These are phyloP conservation scores for Botrytis fabae DNA, from an alignment of 2,329 filamentous ascomycete genomes.

Conservation along the genomic window DNA sequence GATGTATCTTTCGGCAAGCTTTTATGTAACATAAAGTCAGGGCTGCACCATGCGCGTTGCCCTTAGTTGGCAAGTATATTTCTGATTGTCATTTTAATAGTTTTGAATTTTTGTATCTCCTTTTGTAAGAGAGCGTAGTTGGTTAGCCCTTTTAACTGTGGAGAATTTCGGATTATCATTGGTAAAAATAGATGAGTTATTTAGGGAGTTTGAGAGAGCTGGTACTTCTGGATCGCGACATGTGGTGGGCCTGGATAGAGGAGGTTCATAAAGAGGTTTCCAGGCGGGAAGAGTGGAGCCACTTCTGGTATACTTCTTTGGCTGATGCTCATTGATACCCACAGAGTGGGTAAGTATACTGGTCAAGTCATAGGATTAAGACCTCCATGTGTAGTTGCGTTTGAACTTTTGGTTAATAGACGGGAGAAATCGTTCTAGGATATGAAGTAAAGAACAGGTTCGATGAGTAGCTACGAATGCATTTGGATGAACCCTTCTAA, in stretches of 20 bases:
- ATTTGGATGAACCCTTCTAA: background rate
- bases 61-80: background rate
- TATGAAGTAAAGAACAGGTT: background rate
- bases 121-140: too few relatives aligned
- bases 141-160: too few relatives aligned
- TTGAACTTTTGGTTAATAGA: background rate
- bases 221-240: background rate
- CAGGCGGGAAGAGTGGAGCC: background rate
- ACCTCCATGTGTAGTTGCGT: background rate
- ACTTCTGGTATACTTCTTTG: background rate
- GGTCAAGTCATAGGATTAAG: too few relatives aligned
- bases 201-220: background rate
- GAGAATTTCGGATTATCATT: background rate
- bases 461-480: background rate
- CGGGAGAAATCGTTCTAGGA: background rate
- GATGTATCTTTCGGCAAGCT: too few relatives aligned
- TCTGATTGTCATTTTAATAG: background rate
- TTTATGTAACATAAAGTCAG: fast-evolving
- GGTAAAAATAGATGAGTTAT: background rate
- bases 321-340: background rate
- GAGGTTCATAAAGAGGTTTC: background rate
- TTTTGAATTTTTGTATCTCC: background rate
- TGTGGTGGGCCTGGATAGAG: background rate
- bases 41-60: background rate
- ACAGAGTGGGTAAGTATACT: background rate